Conservation (phyloP, 305 asterid genomes). For the Fraxinus dipetala region DNA sequence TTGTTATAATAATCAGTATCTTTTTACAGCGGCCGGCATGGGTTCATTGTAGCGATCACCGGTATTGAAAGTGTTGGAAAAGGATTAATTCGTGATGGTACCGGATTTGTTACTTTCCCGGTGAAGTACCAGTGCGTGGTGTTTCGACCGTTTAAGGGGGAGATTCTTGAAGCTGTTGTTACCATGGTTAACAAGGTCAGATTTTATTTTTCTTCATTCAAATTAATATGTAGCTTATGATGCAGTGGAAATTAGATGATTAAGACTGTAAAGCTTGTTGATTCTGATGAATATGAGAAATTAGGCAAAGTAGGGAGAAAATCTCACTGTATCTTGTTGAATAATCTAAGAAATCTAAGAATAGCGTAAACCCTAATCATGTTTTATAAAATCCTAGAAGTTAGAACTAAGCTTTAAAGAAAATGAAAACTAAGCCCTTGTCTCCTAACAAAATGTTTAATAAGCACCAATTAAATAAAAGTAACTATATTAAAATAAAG, state of each 20-base stretch:
- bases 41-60: slow-evolving; percentile 90
- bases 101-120: slow-evolving; percentile 87
- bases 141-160: slow-evolving; percentile 89
- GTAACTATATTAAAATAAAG: background rate
- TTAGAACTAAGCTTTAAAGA: background rate
- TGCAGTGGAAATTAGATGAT: background rate
- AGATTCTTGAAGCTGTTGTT: slow-evolving; percentile 85
- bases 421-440: background rate
- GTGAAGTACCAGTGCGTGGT: slow-evolving; percentile 95
- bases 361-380: background rate
- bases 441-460: background rate
- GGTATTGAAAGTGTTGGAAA: slow-evolving; percentile 88
- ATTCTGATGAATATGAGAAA: background rate
- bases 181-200: slow-evolving; percentile 94
- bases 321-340: background rate
- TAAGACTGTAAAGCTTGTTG: background rate
- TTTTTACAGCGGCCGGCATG: slow-evolving; percentile 74
- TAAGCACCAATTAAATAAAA: background rate
- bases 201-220: background rate
- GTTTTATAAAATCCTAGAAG: background rate
- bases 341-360: background rate
- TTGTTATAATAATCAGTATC: background rate
- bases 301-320: background rate
- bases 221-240: background rate
- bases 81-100: slow-evolving; percentile 88